These are phyloP conservation scores for Annulohypoxylon stygium DNA, from an alignment of 495 filamentous ascomycete genomes.

Conservation along the genomic window DNA sequence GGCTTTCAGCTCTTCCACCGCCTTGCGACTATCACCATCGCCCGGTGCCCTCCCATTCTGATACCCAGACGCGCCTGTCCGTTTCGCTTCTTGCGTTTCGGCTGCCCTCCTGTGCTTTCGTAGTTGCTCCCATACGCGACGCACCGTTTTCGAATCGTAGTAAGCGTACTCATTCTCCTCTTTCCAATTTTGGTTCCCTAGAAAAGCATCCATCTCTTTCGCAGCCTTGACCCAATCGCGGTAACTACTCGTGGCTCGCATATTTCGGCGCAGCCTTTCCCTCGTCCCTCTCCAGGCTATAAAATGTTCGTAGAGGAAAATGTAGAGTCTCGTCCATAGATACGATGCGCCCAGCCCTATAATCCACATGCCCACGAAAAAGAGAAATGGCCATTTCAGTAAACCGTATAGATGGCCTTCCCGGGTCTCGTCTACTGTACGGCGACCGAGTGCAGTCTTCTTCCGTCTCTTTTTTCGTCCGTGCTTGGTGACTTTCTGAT, in stretches of 20 bases:
- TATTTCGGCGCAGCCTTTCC: conserved; percentile 73
- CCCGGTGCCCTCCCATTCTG: conserved; percentile 32
- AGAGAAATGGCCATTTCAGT: conserved; percentile 90
- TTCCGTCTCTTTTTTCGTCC: conserved; percentile 50
- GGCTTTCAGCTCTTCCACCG: conserved; percentile 77
- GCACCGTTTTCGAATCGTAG: conserved; percentile 88
- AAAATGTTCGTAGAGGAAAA: conserved; percentile 86
- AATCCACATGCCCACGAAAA: conserved; percentile 85
- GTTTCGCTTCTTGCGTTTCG: conserved; percentile 64
- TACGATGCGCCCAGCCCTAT: conserved; percentile 76
- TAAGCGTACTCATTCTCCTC: conserved; percentile 90
- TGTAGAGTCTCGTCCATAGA: conserved; percentile 85
- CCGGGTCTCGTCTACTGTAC: conserved; percentile 89
- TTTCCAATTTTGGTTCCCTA: conserved; percentile 91
- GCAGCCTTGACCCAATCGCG: conserved; percentile 84
- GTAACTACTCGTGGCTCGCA: conserved; percentile 80
- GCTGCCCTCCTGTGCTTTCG: conserved; percentile 67
- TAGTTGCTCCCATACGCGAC: conserved; percentile 80
- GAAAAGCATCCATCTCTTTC: conserved; percentile 80
- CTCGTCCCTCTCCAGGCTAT: conserved; percentile 80
- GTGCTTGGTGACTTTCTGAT: conserved; percentile 68
- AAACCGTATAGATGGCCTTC: conserved; percentile 91
- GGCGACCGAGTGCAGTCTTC: conserved; percentile 54
- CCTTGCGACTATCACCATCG: conserved; percentile 55
- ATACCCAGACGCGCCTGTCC: conserved; percentile 20